A percentile compares a stretch with the other conserved stretches of the same genome.
phyloP scores from a whole-genome alignment of 192 early-diverging fungal genomes.

The Pecoramyces ruminantium region DNA sequence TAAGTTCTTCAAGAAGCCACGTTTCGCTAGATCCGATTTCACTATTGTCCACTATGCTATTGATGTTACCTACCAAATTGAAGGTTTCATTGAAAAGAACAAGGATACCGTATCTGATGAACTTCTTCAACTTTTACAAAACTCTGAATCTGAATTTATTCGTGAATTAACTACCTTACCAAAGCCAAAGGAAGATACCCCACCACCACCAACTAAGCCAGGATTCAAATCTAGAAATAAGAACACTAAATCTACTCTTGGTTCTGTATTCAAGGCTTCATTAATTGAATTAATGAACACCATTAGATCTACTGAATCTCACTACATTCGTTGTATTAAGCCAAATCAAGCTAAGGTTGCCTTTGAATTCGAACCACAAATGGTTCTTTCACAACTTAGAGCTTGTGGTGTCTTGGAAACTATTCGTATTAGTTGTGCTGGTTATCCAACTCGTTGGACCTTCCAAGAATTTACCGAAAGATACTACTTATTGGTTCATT shows the following conservation, averaged over 20 bases:
- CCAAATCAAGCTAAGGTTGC: slow-evolving; percentile 87
- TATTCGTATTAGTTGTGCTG: slow-evolving; percentile 93
- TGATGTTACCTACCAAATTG: slow-evolving; percentile 83
- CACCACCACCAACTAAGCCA: no score
- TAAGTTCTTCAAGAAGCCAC: slow-evolving; percentile 76
- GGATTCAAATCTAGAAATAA: no score
- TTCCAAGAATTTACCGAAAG: slow-evolving; percentile 87
- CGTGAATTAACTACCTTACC: no score
- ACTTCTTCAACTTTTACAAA: background rate
- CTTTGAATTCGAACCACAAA: slow-evolving; percentile 82
- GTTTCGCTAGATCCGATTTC: slow-evolving; percentile 77
- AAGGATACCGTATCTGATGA: slow-evolving; percentile 94
- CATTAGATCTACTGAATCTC: slow-evolving; percentile 76
- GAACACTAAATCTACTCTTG: slow-evolving; percentile 62
- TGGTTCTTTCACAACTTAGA: slow-evolving; percentile 74
- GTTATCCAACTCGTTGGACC: slow-evolving; percentile 78
- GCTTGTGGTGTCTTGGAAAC: slow-evolving; percentile 99
- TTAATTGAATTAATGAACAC: slow-evolving; percentile 90
- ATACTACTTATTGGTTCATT: slow-evolving; percentile 31
- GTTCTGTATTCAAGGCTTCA: slow-evolving; percentile 90
- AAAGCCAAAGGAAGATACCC: no score
- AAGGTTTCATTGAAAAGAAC: slow-evolving; percentile 96
- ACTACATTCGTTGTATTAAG: slow-evolving; percentile 98
- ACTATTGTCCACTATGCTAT: slow-evolving; percentile 90
- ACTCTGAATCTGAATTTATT: no score